Evolutionary conservation across 306 rosid genomes (phyloP), one percentile per base, ranked within the genome.

Genomic region (Quercus gilva): DNA sequence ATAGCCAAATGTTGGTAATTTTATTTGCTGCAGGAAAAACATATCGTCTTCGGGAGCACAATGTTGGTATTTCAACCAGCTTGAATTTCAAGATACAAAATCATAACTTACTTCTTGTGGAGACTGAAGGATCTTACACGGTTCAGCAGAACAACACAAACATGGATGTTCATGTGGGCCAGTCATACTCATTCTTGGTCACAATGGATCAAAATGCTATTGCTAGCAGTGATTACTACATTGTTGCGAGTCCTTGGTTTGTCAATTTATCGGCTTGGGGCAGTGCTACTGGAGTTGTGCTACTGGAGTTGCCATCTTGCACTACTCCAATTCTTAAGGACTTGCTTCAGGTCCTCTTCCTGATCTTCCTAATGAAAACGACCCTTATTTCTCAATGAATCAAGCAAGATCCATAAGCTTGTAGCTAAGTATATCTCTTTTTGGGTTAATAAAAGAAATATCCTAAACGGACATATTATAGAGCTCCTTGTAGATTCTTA

Each of bases 321-420:
- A 76, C 86, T 92, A 91, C 88, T 84, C 90, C 59, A 89, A 85
- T 80, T 91, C 94, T 77, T 92, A 84, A 79, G 96, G 91, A 76
- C 94, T 92, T 61, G 91, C 90, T 67, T 89, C 90, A 64, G 97
- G 94, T 78, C 96, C 94, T 76, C 96, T 92, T 82, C 94, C 96
- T 37, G 84, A 87, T 76, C 89, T 86, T 85, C 75, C 91, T 75
- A 84, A 78, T 81, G 86, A 80, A 82, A 87, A 79, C 57, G 84
- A 91, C 88, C 82, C 89, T 79, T 84, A 83, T 81, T 91, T 85
- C 86, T 91, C 97, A 57, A 91, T 92, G 87, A 92, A 87, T 80
- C 96, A 92, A 86, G 96, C 97, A 77, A 86, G 96, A 85, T 91
- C 94, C 57, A 91, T 91, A 89, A 92, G 97, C 96, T 92, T 80